Evolutionary conservation across 345 rosid genomes (phyloP).

Genomic region (Kandelia obovata): DNA sequence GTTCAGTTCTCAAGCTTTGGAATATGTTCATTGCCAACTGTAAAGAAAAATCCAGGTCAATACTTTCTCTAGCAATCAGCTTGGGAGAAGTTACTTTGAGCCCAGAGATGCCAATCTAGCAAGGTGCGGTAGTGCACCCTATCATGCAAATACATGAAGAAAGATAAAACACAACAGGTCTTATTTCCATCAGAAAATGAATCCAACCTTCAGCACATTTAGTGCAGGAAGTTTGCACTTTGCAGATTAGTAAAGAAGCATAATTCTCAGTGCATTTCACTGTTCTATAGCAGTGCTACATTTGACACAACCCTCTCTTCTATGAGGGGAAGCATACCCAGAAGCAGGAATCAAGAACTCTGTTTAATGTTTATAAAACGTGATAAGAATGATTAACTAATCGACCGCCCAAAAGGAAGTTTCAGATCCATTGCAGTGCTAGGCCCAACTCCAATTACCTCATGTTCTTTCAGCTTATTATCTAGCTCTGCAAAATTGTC

Average conservation of each 20-base stretch:
- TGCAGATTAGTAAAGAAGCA: background rate
- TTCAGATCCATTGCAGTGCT: background rate
- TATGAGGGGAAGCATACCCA: background rate
- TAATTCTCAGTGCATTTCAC: background rate
- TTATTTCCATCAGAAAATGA: background rate
- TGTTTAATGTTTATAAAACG: background rate
- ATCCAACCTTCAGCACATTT: background rate
- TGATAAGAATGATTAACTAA: slow-evolving; percentile 5
- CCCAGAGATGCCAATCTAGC: background rate
- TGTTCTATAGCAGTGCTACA: background rate
- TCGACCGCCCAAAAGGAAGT: slow-evolving; percentile 11
- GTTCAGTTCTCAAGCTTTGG: background rate
- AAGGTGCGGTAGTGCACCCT: background rate
- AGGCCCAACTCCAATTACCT: slow-evolving; percentile 46
- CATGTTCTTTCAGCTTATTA: slow-evolving; percentile 76
- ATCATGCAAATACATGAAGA: background rate
- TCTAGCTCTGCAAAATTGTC: slow-evolving; percentile 73
- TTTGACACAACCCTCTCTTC: background rate
- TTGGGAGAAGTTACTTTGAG: background rate
- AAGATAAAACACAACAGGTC: background rate
- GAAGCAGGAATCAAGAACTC: background rate
- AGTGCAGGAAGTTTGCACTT: background rate
- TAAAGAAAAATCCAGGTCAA: background rate
- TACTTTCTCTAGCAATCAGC: background rate
- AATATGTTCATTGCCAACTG: background rate